phyloP scores from a whole-genome alignment of 2,329 filamentous ascomycete genomes.

The Fusarium coffeatum region DNA sequence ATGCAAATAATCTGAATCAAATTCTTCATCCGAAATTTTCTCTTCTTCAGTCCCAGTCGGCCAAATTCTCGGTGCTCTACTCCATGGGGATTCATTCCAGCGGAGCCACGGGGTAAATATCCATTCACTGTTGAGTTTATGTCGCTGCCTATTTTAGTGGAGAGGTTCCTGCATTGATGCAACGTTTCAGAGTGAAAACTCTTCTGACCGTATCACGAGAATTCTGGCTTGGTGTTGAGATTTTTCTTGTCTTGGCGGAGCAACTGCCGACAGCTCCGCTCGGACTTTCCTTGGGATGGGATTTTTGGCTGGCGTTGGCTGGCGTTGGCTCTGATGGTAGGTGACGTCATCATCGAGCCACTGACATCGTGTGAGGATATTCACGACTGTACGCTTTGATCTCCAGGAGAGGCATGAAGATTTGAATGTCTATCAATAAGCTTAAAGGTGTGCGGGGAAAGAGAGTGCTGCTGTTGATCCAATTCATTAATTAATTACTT shows the following conservation, averaged over 20 bases:
- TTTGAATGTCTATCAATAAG: neutral
- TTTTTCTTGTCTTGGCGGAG: constrained; percentile 1
- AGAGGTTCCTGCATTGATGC: neutral
- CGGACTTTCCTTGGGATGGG: neutral
- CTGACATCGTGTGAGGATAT: constrained; percentile 4
- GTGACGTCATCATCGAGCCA: constrained; percentile 8
- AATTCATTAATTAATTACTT: neutral
- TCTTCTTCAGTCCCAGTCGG: constrained; percentile 2
- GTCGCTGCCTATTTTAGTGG: constrained; percentile 25
- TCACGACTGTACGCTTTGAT: neutral
- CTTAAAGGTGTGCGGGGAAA: neutral
- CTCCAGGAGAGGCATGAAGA: neutral
- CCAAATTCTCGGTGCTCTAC: constrained; percentile 19
- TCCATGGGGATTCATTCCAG: constrained; percentile 21
- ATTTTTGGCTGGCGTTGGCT: too few species aligned
- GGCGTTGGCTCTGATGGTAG: neutral
- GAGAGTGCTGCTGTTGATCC: rapidly evolving
- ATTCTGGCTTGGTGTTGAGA: neutral
- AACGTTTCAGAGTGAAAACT: neutral
- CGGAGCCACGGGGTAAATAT: constrained; percentile 11
- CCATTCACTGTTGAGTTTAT: constrained; percentile 9
- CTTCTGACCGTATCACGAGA: constrained; percentile 13
- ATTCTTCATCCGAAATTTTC: neutral
- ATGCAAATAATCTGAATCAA: neutral
- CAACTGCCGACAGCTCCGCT: neutral